Base-by-base conservation (phyloP, 2,329 filamentous ascomycete genomes). In the Paraphaeosphaeria minitans region DNA sequence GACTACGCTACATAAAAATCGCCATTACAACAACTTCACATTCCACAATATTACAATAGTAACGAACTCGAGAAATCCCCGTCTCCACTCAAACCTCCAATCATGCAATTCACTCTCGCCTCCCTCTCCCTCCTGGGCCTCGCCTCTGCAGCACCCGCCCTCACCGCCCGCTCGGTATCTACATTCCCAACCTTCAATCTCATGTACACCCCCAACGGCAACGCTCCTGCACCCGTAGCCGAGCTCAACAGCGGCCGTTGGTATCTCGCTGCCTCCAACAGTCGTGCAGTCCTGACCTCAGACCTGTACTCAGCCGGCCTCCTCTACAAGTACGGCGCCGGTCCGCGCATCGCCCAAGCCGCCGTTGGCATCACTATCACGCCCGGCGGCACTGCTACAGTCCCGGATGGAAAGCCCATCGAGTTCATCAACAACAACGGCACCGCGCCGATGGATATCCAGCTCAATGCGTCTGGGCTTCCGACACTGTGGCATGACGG, bases 361-460 rank as follows among this genome's bases (percentile, higher is more conserved):
- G 22, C 19, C 33, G 37, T 33, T 8, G 54, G 58, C 33, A 50
- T 60, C 12, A 45, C 52, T 5, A 56, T 60, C 22, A 60, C 53
- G 7, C 58, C 58, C 4, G 58, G 58, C n/a, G 58, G 58, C 31
- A 54, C 58, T 5, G 54, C 58, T 9, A 60, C 58, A 4, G 58
- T 60, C 1, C 58, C 58, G 13, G 33, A 33, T n/a, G 37, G 42
- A n/a, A 49, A 46, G 29, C 16, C 58, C 16, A 45, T 60, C 22
- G 33, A 54, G n/a, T 46, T 57, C 19, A 45, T 43, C 1, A 29
- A 21, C 24, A 50, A 55, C 21, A 55, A 45, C 31, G 53, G 53
- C 14, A 59, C 47, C 7, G 41, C 31, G 29, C 41, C 48, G 4
- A 43, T 52, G 14, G 19, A 48, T 10, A 59, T 59, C 31, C 21